Conservation (phyloP, 1,139 yeast species). For the Geotrichum cucujoidarum region DNA sequence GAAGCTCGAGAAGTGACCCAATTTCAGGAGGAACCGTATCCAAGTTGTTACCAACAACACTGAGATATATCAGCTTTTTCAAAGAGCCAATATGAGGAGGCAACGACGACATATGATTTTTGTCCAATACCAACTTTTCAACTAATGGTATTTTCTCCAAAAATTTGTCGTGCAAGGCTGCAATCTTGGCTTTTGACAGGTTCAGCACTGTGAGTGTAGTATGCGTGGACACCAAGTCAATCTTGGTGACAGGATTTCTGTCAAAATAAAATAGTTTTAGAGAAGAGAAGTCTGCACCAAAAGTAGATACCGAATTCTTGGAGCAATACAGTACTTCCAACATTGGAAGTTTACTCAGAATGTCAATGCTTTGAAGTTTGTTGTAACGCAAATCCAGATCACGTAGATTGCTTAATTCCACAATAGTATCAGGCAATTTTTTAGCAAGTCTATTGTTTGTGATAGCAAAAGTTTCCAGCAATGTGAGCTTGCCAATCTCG, state of each 20-base stretch:
- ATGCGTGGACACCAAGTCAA: slow-evolving; percentile 54
- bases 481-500: slow-evolving; percentile 54
- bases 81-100: slow-evolving; percentile 67
- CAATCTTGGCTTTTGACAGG: slow-evolving; percentile 74
- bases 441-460: slow-evolving; percentile 68
- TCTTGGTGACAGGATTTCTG: slow-evolving; percentile 77
- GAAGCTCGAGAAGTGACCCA: slow-evolving; percentile 56
- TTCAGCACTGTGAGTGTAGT: slow-evolving; percentile 66
- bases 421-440: slow-evolving; percentile 51
- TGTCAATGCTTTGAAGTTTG: slow-evolving; percentile 57
- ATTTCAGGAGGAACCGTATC: slow-evolving; percentile 67
- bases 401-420: slow-evolving; percentile 52
- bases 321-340: slow-evolving; percentile 71
- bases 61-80: slow-evolving; percentile 56
- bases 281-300: slow-evolving; percentile 45
- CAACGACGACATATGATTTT: slow-evolving; percentile 72
- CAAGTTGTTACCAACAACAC: slow-evolving; percentile 70
- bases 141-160: slow-evolving; percentile 58
- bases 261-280: slow-evolving; percentile 46
- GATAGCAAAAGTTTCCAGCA: slow-evolving; percentile 63
- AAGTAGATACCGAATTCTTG: slow-evolving; percentile 70
- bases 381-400: slow-evolving; percentile 79
- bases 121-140: slow-evolving; percentile 72
- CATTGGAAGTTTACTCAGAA: slow-evolving; percentile 58
- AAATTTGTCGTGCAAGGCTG: slow-evolving; percentile 64